Base-by-base conservation (phyloP, 108 stramenopile species). In the Schizochytrium sp. region DNA sequence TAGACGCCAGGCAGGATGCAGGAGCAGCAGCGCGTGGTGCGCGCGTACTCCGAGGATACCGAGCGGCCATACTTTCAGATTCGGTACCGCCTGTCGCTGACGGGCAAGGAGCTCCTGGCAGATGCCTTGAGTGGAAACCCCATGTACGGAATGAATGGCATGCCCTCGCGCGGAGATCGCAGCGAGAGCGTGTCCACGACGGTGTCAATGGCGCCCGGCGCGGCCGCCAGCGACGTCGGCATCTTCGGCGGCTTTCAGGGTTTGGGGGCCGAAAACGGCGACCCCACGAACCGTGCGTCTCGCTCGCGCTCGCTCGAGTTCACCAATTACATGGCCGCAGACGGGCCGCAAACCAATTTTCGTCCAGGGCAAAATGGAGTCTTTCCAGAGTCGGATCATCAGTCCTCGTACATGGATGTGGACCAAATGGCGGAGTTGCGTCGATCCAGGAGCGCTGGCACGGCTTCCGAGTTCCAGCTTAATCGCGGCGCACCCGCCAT, bases 181-280 rank as follows among this genome's bases (percentile, higher is more conserved):
- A 83, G 76, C 51, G 76, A 83, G 28, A 83, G 76, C 76, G 76
- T 83, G 45, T 83, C 76, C n/a, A 83, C 76, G 51, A 83, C 76
- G 14, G 51, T 83, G 25, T 83, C 76, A 3, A 34, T 53, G 6
- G 76, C 51, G 76, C 48, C 45, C 1, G 28, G 28, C 8, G 63
- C 34, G 16, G 76, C 19, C 6, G 48, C 4, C 14, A 53, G 76
- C 51, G 51, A 53, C 23, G 8, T 83, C 51, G 76, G 51, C 63
- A 23, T 28, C 63, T 69, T 69, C 25, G 41, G 41, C 63, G 63
- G 63, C 25, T 41, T 69, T 23, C 63, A 69, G 34, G 14, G 21
- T 23, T 41, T 69, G 4, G 63, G 63, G 55, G 55, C 14, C 63
- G 63, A 23, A 6, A 23, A 83, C 51, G 51, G 28, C n/a, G 23